Evolutionary conservation across 768 basidiomycete species (phyloP), one percentile per base, ranked within the genome.

Genomic region (Chalciporus sphaerocephalus): DNA sequence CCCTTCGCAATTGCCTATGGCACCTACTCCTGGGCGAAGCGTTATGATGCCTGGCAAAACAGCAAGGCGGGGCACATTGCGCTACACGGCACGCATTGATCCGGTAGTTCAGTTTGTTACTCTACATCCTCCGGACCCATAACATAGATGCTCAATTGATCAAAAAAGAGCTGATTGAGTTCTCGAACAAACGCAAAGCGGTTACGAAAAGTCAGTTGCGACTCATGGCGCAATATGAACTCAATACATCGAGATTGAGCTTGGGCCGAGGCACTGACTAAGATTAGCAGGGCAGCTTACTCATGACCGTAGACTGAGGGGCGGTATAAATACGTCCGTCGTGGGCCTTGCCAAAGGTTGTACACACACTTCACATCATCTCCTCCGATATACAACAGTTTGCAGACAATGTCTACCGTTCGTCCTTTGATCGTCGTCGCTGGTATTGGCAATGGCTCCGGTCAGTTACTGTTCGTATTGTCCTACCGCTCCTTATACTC

Each of bases 1-100:
- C 92, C 93, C 15, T 76, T 93, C 55, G 81, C 74, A 34, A 55
- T 81, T 42, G 91, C 86, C 42, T 92, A 90, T 57, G 78, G 74
- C 18, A 76, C 81, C 25, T 93, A 92, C 67, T 64, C 79, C 6
- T 93, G 88, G 87, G 89, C 83, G 20, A 88, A 84, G 63, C 70
- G 67, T 46, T 78, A 76, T 60, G 78, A 86, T 48, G 69, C 67
- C 27, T 86, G 72, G 71, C 72, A 80, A 58, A 84, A 87, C 64
- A 86, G 83, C 75, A 91, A 91, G 69, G 87, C 79, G n/a, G 88
- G 82, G 25, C 87, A 88, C 55, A 56, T 83, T 48, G 84, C 82
- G 6, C 35, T 66, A n/a, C 64, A 65, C 35, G 62, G 57, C 28
- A 39, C 55, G 2, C 58, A 62, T 30, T 62, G 32, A 58, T 46